A percentile compares a stretch with the other conserved stretches of the same genome.
Evolutionary conservation across 2,329 filamentous ascomycete genomes (phyloP).

Genomic region (Tricladium varicosporioides): DNA sequence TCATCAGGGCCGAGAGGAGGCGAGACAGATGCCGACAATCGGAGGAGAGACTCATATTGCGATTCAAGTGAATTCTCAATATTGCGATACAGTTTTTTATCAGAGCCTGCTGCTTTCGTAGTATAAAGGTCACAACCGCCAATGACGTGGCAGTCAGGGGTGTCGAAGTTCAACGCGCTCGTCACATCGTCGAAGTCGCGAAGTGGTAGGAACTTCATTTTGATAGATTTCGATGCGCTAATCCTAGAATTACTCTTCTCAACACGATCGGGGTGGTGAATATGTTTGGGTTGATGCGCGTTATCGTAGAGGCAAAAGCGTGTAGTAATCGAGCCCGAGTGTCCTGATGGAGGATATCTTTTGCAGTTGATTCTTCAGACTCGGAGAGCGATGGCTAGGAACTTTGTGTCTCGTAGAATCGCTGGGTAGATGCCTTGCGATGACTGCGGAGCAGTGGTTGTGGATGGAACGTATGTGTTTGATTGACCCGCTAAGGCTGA

Average conservation of each 20-base stretch:
- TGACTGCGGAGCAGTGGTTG: constrained; percentile 22
- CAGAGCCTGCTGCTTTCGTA: constrained; percentile 89
- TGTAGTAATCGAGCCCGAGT: constrained; percentile 33
- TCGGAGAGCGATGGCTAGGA: constrained; percentile 34
- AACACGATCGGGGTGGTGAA: constrained; percentile 21
- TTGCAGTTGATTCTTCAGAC: constrained; percentile 34
- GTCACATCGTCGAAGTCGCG: constrained; percentile 90
- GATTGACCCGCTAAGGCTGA: constrained; percentile 38
- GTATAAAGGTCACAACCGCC: constrained; percentile 97
- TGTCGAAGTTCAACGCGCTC: constrained; percentile 92
- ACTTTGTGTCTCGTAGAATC: constrained; percentile 29
- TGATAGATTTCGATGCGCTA: constrained; percentile 21
- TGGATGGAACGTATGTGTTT: constrained; percentile 15
- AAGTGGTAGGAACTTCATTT: constrained; percentile 79
- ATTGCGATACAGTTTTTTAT: constrained; percentile 96
- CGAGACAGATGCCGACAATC: constrained; percentile 82
- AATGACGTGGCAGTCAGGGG: constrained; percentile 85
- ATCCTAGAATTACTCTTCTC: constrained; percentile 27
- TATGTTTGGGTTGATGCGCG: constrained; percentile 19
- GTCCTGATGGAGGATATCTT: constrained; percentile 30
- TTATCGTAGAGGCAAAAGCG: constrained; percentile 29
- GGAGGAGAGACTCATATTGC: constrained; percentile 84
- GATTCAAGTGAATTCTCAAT: constrained; percentile 90
- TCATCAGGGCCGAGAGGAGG: constrained; percentile 75
- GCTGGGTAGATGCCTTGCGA: constrained; percentile 14